Percentiles rank a stretch among this genome's conserved stretches.
Evolutionary conservation across 495 filamentous ascomycete species (phyloP).

Genomic region (Glonium stellatum): DNA sequence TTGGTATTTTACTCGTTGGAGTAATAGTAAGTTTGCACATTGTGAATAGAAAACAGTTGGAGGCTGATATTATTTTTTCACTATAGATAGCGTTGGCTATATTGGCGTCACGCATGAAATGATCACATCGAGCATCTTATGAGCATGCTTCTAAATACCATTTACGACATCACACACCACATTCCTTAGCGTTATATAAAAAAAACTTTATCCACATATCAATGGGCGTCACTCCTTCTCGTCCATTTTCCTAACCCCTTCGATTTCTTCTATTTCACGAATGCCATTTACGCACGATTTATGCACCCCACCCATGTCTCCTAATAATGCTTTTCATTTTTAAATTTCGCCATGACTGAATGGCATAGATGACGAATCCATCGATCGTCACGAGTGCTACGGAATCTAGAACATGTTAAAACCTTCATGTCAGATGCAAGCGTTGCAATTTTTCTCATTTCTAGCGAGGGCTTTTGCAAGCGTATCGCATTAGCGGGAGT

Average conservation of each 20-base stretch:
- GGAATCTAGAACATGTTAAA: neutral
- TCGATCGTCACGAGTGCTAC: constrained; percentile 1
- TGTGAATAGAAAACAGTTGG: neutral
- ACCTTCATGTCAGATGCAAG: constrained; percentile 1
- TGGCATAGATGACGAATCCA: neutral
- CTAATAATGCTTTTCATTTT: constrained; percentile 6
- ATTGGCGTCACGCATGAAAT: constrained; percentile 6
- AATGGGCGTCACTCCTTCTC: constrained; percentile 3
- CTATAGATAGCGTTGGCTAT: constrained; percentile 4
- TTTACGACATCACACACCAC: neutral
- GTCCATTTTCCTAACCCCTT: neutral
- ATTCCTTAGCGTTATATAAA: neutral
- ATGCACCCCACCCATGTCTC: neutral
- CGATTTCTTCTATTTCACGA: constrained; percentile 4
- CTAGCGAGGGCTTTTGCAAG: constrained; percentile 8
- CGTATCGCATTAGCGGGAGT: constrained; percentile 20
- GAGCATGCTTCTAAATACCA: neutral
- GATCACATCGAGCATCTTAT: neutral
- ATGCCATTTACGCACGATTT: neutral
- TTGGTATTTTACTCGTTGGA: constrained; percentile 71
- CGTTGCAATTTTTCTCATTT: constrained; percentile 2
- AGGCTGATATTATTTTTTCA: neutral
- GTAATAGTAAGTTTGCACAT: constrained; percentile 53
- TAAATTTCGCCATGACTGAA: neutral
- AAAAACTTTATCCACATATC: neutral